Evolutionary conservation across 2,329 filamentous ascomycete species (phyloP).

Genomic region (Colletotrichum eleusines): DNA sequence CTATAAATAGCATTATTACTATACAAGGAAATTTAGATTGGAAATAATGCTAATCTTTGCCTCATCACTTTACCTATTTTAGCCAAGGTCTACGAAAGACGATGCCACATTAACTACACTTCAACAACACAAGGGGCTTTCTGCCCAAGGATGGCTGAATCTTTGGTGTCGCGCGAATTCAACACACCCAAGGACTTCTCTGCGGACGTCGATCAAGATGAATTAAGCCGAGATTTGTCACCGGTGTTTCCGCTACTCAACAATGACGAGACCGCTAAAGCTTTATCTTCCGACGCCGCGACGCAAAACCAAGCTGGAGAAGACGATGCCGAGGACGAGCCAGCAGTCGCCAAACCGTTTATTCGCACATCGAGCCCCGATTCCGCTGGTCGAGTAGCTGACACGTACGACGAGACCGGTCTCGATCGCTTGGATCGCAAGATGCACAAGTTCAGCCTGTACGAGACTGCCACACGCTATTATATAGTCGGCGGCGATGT

Average conservation of each 20-base stretch:
- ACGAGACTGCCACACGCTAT: conserved; percentile 93
- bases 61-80: no score
- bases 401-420: conserved; percentile 50
- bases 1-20: no score
- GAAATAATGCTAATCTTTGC: no score
- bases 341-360: conserved; percentile 69
- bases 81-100: no score
- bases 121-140: no score
- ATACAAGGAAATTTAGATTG: no score
- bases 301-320: conserved; percentile 47
- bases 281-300: conserved; percentile 45
- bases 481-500: conserved; percentile 96
- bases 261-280: conserved; percentile 51
- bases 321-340: conserved; percentile 70
- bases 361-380: conserved; percentile 67
- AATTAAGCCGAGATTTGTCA: conserved; percentile 1
- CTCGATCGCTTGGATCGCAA: conserved; percentile 62
- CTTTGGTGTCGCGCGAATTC: background rate
- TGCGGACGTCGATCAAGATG: background rate
- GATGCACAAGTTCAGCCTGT: conserved; percentile 98
- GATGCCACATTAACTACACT: no score
- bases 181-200: background rate
- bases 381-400: conserved; percentile 49
- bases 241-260: conserved; percentile 53
- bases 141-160: conserved; percentile 3